A percentile compares a stretch with the other conserved stretches of the same genome.
Conservation (phyloP, 495 filamentous ascomycete genomes). For the Penicillium diatomitis region DNA sequence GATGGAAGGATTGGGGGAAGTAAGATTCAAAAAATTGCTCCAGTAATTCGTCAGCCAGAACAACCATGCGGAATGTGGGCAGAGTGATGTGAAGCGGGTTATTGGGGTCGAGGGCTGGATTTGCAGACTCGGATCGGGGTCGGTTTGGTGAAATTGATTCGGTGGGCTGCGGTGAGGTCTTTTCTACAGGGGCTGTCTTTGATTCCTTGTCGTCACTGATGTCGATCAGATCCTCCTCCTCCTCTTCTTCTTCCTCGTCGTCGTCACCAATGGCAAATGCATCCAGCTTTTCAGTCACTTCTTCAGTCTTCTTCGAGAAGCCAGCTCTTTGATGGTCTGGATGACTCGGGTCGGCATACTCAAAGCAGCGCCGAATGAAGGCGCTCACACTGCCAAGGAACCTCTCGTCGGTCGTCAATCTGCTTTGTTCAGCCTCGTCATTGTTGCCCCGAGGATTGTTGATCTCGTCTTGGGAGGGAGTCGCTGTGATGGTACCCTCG, state of each 20-base stretch:
- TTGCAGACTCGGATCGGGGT: constrained; percentile 46
- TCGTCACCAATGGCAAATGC: constrained; percentile 77
- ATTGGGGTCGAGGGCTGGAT: constrained; percentile 81
- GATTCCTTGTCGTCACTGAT: constrained; percentile 28
- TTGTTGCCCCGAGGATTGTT: constrained; percentile 11
- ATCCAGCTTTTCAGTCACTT: constrained; percentile 39
- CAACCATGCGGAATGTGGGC: constrained; percentile 97
- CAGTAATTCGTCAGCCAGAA: constrained; percentile 88
- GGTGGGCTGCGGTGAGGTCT: constrained; percentile 1
- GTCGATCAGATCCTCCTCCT: constrained; percentile 55
- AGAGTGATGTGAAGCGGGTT: constrained; percentile 93
- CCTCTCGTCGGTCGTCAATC: constrained; percentile 56
- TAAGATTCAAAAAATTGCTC: constrained; percentile 91
- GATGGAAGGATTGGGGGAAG: constrained; percentile 63
- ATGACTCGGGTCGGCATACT: constrained; percentile 93
- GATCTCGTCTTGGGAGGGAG: constrained; percentile 28
- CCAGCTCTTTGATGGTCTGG: constrained; percentile 42
- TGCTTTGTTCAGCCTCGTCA: constrained; percentile 21
- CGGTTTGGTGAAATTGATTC: constrained; percentile 10
- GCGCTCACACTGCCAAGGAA: constrained; percentile 88
- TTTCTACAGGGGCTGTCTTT: constrained; percentile 11
- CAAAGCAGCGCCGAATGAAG: constrained; percentile 93
- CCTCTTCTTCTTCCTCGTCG: constrained; percentile 20
- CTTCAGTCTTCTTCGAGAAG: constrained; percentile 14
- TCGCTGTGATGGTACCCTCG: constrained; percentile 57